Evolutionary conservation across 2,329 filamentous ascomycete species (phyloP).

Genomic region (Lecanicillium sp.): DNA sequence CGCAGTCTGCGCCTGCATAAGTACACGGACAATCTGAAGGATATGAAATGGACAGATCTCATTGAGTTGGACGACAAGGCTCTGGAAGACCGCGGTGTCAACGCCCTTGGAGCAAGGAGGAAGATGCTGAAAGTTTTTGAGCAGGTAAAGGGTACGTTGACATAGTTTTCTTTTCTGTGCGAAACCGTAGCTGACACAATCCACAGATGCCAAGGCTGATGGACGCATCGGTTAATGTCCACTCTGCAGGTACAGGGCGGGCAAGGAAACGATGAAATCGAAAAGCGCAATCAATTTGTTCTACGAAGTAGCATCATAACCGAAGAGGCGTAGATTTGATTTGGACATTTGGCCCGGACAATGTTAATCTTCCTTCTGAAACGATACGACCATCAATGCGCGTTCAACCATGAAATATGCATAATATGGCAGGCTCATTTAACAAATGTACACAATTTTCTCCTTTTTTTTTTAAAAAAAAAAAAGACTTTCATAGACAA

Average conservation of each 20-base stretch:
- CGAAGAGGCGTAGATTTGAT: neutral
- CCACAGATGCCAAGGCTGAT: constrained; percentile 9
- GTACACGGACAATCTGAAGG: constrained; percentile 97
- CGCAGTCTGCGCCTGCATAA: constrained; percentile 93
- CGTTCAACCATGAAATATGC: neutral
- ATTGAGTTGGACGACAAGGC: constrained; percentile 89
- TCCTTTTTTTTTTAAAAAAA: too few species aligned
- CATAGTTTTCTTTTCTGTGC: constrained; percentile 1
- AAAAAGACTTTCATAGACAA: neutral
- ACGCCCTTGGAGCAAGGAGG: constrained; percentile 85
- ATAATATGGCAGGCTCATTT: neutral
- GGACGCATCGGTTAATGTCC: constrained; percentile 8
- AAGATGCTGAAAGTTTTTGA: constrained; percentile 99
- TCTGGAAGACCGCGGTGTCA: constrained; percentile 87
- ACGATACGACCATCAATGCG: neutral
- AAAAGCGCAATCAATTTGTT: neutral
- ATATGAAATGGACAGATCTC: constrained; percentile 92
- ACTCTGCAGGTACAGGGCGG: constrained; percentile 12
- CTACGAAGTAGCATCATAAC: neutral
- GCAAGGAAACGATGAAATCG: neutral
- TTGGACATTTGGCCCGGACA: neutral
- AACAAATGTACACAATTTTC: constrained; percentile 1
- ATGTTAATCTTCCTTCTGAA: neutral
- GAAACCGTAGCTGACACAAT: neutral
- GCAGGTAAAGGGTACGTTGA: constrained; percentile 70